Conservation (phyloP, 1,139 yeast genomes). For the Hanseniaspora uvarum region DNA sequence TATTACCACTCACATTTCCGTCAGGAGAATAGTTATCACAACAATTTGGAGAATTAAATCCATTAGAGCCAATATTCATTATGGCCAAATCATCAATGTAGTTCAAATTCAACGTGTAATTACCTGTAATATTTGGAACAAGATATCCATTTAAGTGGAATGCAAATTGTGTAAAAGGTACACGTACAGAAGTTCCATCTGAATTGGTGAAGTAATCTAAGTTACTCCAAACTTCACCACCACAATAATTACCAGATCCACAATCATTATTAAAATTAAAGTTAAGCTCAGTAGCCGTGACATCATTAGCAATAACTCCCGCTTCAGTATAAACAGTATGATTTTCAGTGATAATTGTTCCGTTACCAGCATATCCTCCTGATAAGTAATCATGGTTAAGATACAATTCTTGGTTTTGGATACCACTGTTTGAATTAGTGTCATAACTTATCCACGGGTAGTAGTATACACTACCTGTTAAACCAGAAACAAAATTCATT, state of each 20-base stretch:
- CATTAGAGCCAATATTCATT: slow-evolving; percentile 45
- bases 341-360: not conserved
- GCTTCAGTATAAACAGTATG: not conserved
- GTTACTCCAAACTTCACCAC: not conserved
- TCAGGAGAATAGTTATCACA: slow-evolving; percentile 12
- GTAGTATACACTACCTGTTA: not conserved
- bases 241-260: not conserved
- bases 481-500: not conserved
- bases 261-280: not conserved
- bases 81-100: slow-evolving; percentile 20
- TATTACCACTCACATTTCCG: not conserved
- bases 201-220: not conserved
- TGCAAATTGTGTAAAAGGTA: slow-evolving; percentile 18
- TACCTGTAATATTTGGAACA: slow-evolving; percentile 18
- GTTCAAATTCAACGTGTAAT: slow-evolving; percentile 17
- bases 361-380: slow-evolving; percentile 3
- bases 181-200: not conserved
- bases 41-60: slow-evolving; percentile 19
- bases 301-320: not conserved
- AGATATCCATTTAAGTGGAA: slow-evolving; percentile 20
- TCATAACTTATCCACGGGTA: not conserved
- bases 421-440: not conserved
- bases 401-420: not conserved
- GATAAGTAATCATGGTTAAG: not conserved
- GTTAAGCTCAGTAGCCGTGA: not conserved